Evolutionary conservation across 257 asterid species (phyloP).

Genomic region (Fraxinus excelsior): DNA sequence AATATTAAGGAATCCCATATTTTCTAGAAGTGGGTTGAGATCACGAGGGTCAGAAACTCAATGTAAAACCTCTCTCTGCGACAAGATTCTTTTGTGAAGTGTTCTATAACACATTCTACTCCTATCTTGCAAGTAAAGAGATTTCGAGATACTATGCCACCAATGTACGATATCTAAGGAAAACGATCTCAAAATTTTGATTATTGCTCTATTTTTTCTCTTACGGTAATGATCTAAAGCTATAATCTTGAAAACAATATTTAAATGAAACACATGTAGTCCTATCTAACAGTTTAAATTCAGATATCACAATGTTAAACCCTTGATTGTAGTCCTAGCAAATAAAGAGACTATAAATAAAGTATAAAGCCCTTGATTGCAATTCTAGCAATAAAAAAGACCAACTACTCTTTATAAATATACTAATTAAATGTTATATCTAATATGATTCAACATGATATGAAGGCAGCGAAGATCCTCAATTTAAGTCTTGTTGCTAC

Average conservation of each 20-base stretch:
- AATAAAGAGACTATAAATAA: too few species aligned
- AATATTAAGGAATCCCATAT: neutral
- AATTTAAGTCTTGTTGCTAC: too few species aligned
- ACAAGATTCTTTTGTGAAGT: neutral
- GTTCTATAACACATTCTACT: neutral
- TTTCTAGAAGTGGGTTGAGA: neutral
- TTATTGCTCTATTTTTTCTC: too few species aligned
- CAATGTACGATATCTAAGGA: neutral
- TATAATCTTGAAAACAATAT: too few species aligned
- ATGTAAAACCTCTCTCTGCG: neutral
- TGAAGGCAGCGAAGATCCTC: too few species aligned
- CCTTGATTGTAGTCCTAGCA: neutral
- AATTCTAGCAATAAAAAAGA: too few species aligned
- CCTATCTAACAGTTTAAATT: neutral
- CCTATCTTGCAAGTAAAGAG: neutral
- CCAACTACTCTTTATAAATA: too few species aligned
- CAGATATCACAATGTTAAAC: neutral
- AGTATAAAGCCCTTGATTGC: neutral
- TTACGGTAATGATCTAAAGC: too few species aligned
- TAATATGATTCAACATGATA: too few species aligned
- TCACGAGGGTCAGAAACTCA: neutral
- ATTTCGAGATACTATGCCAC: neutral
- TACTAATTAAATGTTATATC: too few species aligned
- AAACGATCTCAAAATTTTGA: neutral
- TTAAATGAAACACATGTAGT: neutral